Percentiles rank a stretch among this genome's conserved stretches.
These are phyloP conservation scores for Tulasnella sp. DNA, from an alignment of 768 basidiomycete species.

Conservation along the genomic window DNA sequence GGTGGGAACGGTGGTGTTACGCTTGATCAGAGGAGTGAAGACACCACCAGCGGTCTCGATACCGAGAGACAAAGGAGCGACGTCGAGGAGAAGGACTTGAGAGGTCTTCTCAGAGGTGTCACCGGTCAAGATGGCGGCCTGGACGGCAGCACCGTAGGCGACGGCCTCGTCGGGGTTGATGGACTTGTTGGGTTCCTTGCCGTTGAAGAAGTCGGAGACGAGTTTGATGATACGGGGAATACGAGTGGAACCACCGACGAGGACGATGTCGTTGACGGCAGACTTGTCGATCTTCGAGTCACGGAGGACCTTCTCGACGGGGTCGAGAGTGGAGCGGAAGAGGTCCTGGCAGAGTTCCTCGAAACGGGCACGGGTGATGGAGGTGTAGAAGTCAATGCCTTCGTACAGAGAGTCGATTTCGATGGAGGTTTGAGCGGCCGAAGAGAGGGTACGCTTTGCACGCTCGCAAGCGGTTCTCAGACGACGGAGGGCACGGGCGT, in stretches of 20 bases:
- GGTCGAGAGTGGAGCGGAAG: slow-evolving; percentile 51
- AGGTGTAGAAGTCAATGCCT: slow-evolving; percentile 60
- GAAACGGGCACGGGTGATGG: slow-evolving; percentile 58
- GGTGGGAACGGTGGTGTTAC: slow-evolving; percentile 63
- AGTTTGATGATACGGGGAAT: slow-evolving; percentile 63
- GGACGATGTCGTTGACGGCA: slow-evolving; percentile 54
- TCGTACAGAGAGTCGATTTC: slow-evolving; percentile 61
- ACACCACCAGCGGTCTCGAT: slow-evolving; percentile 71
- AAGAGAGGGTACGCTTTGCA: slow-evolving; percentile 57
- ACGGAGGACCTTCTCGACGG: slow-evolving; percentile 58
- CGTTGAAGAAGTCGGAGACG: slow-evolving; percentile 67
- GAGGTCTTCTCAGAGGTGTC: slow-evolving; percentile 56
- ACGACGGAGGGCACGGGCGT: slow-evolving; percentile 53
- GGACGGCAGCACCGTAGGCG: slow-evolving; percentile 72
- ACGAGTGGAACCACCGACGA: slow-evolving; percentile 56
- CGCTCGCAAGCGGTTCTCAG: slow-evolving; percentile 55
- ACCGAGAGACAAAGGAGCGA: slow-evolving; percentile 56
- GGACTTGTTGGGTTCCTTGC: slow-evolving; percentile 65
- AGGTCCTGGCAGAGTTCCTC: slow-evolving; percentile 53
- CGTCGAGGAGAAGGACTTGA: slow-evolving; percentile 58
- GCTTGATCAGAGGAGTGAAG: slow-evolving; percentile 60
- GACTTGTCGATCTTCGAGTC: slow-evolving; percentile 59
- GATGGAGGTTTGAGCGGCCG: slow-evolving; percentile 56
- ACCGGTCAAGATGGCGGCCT: slow-evolving; percentile 67
- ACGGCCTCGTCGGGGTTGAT: slow-evolving; percentile 78